A percentile compares a stretch with the other conserved stretches of the same genome.
phyloP scores from a whole-genome alignment of 352 stramenopile species.

The Detonula confervacea region DNA sequence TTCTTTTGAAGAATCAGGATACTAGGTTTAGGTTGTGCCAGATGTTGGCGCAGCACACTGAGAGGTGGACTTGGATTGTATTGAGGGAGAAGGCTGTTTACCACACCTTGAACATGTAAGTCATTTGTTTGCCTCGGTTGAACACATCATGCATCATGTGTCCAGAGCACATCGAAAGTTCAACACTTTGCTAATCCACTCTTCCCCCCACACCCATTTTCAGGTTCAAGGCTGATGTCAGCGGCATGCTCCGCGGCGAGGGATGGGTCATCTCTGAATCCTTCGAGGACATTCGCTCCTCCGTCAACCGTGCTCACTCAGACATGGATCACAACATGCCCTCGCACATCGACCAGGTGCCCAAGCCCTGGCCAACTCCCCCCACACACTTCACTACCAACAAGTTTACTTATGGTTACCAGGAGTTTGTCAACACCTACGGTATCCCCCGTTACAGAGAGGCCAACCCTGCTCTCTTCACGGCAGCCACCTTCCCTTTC shows the following conservation, averaged over 20 bases:
- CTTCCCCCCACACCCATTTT: too few species aligned
- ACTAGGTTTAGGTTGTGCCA: conserved; percentile 93
- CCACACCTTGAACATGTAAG: conserved; percentile 98
- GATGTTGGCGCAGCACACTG: conserved; percentile 91
- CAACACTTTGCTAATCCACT: too few species aligned
- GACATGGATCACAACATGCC: conserved; percentile 94
- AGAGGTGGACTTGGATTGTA: conserved; percentile 97
- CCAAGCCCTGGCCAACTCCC: conserved; percentile 94
- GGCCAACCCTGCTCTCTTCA: conserved; percentile 98
- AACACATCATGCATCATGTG: too few species aligned
- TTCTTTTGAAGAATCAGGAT: conserved; percentile 96
- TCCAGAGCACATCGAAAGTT: too few species aligned
- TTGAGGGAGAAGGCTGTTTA: conserved; percentile 97
- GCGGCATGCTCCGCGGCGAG: conserved; percentile 95
- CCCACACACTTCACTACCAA: conserved; percentile 99
- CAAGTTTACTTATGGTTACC: conserved; percentile 98
- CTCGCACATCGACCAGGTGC: conserved; percentile 91
- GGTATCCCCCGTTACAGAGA: conserved; percentile 98
- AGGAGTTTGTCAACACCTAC: conserved; percentile 99
- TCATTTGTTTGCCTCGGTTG: too few species aligned
- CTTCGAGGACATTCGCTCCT: conserved; percentile 87
- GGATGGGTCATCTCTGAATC: conserved; percentile 93
- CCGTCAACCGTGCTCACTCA: conserved; percentile 90
- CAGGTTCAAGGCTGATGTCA: conserved; percentile 96
- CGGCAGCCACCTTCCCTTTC: conserved; percentile 99